Conservation (phyloP, 106 monocot species). For the Narthecium ossifragum region DNA sequence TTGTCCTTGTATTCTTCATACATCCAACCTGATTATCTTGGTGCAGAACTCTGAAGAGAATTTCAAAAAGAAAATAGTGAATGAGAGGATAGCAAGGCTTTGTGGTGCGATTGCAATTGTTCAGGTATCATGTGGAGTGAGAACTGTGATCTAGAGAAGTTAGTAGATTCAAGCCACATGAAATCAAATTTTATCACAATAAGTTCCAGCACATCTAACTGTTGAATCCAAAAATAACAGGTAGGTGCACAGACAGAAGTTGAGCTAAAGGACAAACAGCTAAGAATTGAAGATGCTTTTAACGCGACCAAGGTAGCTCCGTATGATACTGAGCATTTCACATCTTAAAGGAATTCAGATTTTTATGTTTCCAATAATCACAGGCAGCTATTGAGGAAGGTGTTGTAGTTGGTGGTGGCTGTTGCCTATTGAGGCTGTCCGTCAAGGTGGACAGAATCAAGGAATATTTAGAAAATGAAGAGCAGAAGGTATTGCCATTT, state of each 20-base stretch:
- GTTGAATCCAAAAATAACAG: too few species aligned
- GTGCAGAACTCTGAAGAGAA: constrained; percentile 55
- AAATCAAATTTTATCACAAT: too few species aligned
- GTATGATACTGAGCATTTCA: background rate
- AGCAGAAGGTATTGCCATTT: constrained; percentile 55
- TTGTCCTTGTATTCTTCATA: background rate
- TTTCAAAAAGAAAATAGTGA: constrained; percentile 72
- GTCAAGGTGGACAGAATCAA: constrained; percentile 65
- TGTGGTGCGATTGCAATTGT: constrained; percentile 84
- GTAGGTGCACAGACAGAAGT: constrained; percentile 85
- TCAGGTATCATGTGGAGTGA: constrained; percentile 40
- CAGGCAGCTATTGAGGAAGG: constrained; percentile 86
- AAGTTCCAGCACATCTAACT: too few species aligned
- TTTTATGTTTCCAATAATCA: background rate
- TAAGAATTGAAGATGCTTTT: constrained; percentile 78
- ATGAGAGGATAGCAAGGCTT: constrained; percentile 74
- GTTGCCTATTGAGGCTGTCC: constrained; percentile 62
- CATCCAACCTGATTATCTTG: background rate
- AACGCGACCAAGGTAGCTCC: constrained; percentile 66
- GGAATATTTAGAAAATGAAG: constrained; percentile 62
- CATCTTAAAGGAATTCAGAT: background rate
- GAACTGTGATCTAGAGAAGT: too few species aligned
- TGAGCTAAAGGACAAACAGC: constrained; percentile 71
- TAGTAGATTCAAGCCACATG: too few species aligned
- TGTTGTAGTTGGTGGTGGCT: constrained; percentile 78